Evolutionary conservation across 2,329 filamentous ascomycete species (phyloP).

Genomic region (Fusarium sacchari): DNA sequence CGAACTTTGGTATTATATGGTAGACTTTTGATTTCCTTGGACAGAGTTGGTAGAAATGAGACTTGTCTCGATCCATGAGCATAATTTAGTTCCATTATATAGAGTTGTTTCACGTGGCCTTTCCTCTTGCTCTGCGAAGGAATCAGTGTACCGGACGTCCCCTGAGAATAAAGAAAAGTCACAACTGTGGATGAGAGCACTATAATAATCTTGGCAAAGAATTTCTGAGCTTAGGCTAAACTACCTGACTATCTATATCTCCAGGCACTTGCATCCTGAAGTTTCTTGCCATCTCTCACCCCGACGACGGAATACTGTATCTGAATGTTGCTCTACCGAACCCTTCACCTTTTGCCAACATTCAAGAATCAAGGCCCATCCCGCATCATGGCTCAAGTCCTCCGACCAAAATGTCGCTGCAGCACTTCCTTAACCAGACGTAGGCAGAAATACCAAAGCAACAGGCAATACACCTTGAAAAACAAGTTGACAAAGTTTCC

Average conservation of each 20-base stretch:
- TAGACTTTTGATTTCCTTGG: too few species aligned
- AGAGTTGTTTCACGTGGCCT: not conserved
- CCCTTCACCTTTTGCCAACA: fast-evolving
- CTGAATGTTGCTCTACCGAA: fast-evolving
- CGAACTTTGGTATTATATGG: not conserved
- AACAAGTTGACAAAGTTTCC: not conserved
- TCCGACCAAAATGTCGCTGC: fast-evolving
- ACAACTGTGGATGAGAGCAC: fast-evolving
- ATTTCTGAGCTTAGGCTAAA: not conserved
- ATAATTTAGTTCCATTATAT: fast-evolving
- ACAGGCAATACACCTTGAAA: not conserved
- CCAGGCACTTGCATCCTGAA: fast-evolving
- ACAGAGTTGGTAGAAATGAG: not conserved
- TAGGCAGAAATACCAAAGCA: not conserved
- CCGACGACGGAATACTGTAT: fast-evolving
- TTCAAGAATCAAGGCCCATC: fast-evolving
- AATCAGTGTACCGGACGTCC: too few species aligned
- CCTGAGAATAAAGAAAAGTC: fast-evolving
- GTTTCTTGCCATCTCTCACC: not conserved
- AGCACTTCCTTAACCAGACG: not conserved
- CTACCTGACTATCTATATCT: not conserved
- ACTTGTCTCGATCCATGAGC: fast-evolving
- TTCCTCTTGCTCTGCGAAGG: fast-evolving
- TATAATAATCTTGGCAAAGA: not conserved
- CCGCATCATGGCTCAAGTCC: not conserved